Evolutionary conservation across 2,329 filamentous ascomycete genomes (phyloP).

Genomic region (Fusarium sp.): DNA sequence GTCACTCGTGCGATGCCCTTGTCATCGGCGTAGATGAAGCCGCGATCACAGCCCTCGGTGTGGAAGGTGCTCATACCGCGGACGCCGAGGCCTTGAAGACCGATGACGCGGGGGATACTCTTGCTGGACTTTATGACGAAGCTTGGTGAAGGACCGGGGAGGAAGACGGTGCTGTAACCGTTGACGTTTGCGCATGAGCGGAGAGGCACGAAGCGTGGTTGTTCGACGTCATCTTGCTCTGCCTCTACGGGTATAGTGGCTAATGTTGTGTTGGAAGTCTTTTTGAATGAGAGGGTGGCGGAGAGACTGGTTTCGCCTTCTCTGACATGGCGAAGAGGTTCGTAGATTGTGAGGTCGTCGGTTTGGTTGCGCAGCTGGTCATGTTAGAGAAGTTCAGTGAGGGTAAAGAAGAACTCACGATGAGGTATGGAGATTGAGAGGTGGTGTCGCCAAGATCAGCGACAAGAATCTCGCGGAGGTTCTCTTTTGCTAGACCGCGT

Average conservation of each 20-base stretch:
- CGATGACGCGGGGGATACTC: slow-evolving; percentile 78
- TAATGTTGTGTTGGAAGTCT: slow-evolving; percentile 74
- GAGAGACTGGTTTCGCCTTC: slow-evolving; percentile 55
- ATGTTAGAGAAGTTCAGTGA: background rate
- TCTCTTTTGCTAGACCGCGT: slow-evolving; percentile 76
- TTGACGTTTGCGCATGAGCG: slow-evolving; percentile 71
- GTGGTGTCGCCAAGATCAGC: slow-evolving; percentile 84
- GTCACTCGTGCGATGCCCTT: slow-evolving; percentile 78
- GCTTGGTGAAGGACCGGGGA: slow-evolving; percentile 80
- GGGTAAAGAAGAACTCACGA: slow-evolving; percentile 64
- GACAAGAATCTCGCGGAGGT: slow-evolving; percentile 80
- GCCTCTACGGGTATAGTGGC: slow-evolving; percentile 64
- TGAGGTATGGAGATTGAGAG: slow-evolving; percentile 77
- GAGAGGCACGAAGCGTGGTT: slow-evolving; percentile 62
- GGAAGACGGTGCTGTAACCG: slow-evolving; percentile 83
- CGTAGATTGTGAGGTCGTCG: slow-evolving; percentile 88
- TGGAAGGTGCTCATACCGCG: slow-evolving; percentile 80
- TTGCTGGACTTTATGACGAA: slow-evolving; percentile 87
- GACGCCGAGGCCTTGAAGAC: slow-evolving; percentile 73
- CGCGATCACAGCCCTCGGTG: slow-evolving; percentile 78
- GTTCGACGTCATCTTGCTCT: slow-evolving; percentile 61
- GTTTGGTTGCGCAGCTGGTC: slow-evolving; percentile 76
- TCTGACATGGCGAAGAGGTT: slow-evolving; percentile 70
- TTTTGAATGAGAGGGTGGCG: slow-evolving; percentile 76
- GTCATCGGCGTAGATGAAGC: slow-evolving; percentile 83